Evolutionary conservation across 257 asterid genomes (phyloP), one percentile per base, ranked within the genome.

Genomic region (Fraxinus excelsior): DNA sequence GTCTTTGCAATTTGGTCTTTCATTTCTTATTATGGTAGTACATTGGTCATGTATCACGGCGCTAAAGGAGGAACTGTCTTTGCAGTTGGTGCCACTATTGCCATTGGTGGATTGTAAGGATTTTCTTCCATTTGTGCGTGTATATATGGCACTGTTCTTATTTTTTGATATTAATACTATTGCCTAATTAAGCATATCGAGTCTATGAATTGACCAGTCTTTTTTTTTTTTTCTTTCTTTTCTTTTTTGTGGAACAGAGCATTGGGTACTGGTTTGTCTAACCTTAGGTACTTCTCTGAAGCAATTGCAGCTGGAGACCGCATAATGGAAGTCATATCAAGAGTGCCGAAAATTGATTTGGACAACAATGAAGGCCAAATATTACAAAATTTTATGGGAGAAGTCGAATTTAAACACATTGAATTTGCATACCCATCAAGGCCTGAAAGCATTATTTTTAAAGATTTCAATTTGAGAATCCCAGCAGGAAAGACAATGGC

Each of bases 61-160:
- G 90, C 87, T 26, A 65, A 79, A 78, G 99, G 99, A 12, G 98
- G 98, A 58, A 93, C 97, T 2, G 91, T 91, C 40, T 95, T 91
- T 66, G 98, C 94, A 0, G 99, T 90, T 74, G 98, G 99, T 31
- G 96, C 92, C 13, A 89, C 94, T 19, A 80, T 91, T 64, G 89
- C 90, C 56, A 82, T 91, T 9, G 99, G 99, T n/a, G 99, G 99
- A 89, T 44, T 94, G 99, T 94, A 88, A 91, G 86, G 0, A 58
- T 80, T 74, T 67, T 37, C 23, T 71, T 26, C 58, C 31, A 21
- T 7, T 35, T 34, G 31, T 28, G 31, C 1, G 31, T 34, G 7
- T 34, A 5, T 5, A 4, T 32, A 32, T 32, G 5, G 35, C 9
- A 35, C 40, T 6, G 9, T 35, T 35, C 38, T 35, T 35, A 35